These are phyloP conservation scores for Hirschioporus abietinus DNA, from an alignment of 768 basidiomycete species.

Conservation along the genomic window DNA sequence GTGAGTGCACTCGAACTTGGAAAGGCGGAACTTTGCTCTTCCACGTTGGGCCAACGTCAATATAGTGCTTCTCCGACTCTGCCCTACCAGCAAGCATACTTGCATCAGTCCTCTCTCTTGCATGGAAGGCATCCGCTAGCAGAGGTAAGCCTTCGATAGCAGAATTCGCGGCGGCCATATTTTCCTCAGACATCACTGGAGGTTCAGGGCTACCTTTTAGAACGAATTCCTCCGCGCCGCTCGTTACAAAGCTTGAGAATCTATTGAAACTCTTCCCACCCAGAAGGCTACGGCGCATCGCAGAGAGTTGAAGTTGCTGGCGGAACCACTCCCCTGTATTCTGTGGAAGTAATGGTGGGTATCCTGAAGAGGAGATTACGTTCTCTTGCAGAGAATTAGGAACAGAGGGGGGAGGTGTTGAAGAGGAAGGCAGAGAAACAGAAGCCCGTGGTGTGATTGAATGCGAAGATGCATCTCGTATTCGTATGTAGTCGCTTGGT, in stretches of 20 bases:
- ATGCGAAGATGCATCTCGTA: slow-evolving; percentile 33
- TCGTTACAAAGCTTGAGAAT: slow-evolving; percentile 84
- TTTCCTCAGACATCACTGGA: not conserved
- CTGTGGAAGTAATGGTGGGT: slow-evolving; percentile 48
- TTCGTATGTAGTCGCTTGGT: slow-evolving; percentile 23
- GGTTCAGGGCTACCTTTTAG: slow-evolving; percentile 50
- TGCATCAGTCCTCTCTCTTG: not conserved
- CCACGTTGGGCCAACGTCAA: slow-evolving; percentile 71
- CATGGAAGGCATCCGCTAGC: slow-evolving; percentile 4
- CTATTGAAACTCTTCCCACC: slow-evolving; percentile 76
- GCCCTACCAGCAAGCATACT: slow-evolving; percentile 31
- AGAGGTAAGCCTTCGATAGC: not conserved
- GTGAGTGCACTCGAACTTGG: slow-evolving; percentile 72
- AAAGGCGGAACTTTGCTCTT: slow-evolving; percentile 68
- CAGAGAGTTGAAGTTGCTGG: slow-evolving; percentile 23
- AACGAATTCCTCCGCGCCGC: slow-evolving; percentile 79
- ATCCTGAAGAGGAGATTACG: slow-evolving; percentile 18
- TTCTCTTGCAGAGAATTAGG: slow-evolving; percentile 20
- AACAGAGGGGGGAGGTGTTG: not conserved
- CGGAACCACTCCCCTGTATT: slow-evolving; percentile 74
- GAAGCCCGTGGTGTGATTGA: slow-evolving; percentile 48
- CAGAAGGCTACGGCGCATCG: slow-evolving; percentile 42
- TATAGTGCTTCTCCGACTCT: slow-evolving; percentile 65
- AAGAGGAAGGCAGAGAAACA: not conserved
- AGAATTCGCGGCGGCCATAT: not conserved